Base-by-base conservation (phyloP, 1,284 basidiomycete genomes). In the Irpex sp. region DNA sequence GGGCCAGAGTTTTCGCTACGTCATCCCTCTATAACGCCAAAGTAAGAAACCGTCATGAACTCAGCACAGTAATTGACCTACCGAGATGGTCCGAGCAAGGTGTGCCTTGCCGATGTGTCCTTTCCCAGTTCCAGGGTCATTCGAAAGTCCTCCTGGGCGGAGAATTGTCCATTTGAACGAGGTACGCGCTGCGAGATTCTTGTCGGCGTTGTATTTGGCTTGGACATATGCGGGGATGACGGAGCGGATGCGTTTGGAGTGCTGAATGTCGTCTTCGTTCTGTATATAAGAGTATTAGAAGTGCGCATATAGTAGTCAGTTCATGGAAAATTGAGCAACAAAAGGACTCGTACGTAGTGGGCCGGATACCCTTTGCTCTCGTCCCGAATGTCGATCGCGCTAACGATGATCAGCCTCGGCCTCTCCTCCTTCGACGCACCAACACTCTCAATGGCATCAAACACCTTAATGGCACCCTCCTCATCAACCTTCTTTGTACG, bases 121-220 rank as follows among this genome's bases (percentile, higher is more conserved):
- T 48, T 75, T 81, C 1, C 84, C 85, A 1, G 76, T 80, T 0
- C 83, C 84, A 1, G 82, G 76, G 1, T 80, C 77, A 61, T 88
- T 78, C 0, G 74, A 78, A 14, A 92, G 75, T 0, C 74, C 74
- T 2, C 85, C 86, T 2, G 90, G 89, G 3, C 90, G 82, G 14
- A 93, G 73, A 47, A 91, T 87, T 6, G 84, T 86, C 83, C 83
- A 91, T 52, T 85, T 79, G 74, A 92, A 88, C 0, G 78, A 69
- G 18, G 78, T 80, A 33, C 87, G 80, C 52, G 74, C 69, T 21
- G 79, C 78, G 6, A 92, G 81, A 65, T 87, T 82, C 69, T 85
- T 82, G 73, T 92, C 89, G 4, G 89, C 88, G 63, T 85, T 81
- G 70, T 86, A 83, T 69, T 91, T 91, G 71, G 81, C 84, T 59